Percentiles rank a stretch among this genome's conserved stretches.
phyloP scores from a whole-genome alignment of 495 filamentous ascomycete species.

The Trichodelitschia bisporula region DNA sequence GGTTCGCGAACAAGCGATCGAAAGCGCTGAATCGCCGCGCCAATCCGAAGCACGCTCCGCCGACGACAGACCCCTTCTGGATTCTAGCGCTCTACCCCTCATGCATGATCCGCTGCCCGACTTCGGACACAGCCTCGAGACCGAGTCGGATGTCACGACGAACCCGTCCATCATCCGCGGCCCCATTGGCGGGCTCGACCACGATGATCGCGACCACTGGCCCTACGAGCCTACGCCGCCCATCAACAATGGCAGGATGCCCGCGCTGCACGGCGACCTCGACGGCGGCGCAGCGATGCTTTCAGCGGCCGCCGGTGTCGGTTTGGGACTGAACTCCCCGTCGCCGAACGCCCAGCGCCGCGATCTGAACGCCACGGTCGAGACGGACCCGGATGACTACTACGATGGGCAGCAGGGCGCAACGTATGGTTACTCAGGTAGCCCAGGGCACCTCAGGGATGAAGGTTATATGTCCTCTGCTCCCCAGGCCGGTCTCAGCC shows the following conservation, averaged over 20 bases:
- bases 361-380: not conserved
- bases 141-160: slow-evolving; percentile 47
- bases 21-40: slow-evolving; percentile 40
- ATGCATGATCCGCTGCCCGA: slow-evolving; percentile 40
- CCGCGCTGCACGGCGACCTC: not conserved
- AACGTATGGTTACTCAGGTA: not conserved
- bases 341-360: slow-evolving; percentile 15
- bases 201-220: slow-evolving; percentile 27
- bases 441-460: not conserved
- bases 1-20: slow-evolving; percentile 10
- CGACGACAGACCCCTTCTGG: slow-evolving; percentile 29
- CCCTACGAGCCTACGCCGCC: slow-evolving; percentile 24
- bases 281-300: slow-evolving; percentile 18
- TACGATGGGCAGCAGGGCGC: not conserved
- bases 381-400: slow-evolving; percentile 1
- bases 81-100: slow-evolving; percentile 36
- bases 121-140: slow-evolving; percentile 31
- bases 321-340: no score
- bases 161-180: slow-evolving; percentile 58
- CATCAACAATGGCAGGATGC: slow-evolving; percentile 1
- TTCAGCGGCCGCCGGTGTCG: slow-evolving; percentile 20
- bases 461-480: slow-evolving; percentile 77
- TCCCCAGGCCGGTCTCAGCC: slow-evolving; percentile 19
- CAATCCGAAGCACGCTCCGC: slow-evolving; percentile 46
- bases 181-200: slow-evolving; percentile 28